Base-by-base conservation (phyloP, 306 rosid species). In the Sechiopsis laciniata region DNA sequence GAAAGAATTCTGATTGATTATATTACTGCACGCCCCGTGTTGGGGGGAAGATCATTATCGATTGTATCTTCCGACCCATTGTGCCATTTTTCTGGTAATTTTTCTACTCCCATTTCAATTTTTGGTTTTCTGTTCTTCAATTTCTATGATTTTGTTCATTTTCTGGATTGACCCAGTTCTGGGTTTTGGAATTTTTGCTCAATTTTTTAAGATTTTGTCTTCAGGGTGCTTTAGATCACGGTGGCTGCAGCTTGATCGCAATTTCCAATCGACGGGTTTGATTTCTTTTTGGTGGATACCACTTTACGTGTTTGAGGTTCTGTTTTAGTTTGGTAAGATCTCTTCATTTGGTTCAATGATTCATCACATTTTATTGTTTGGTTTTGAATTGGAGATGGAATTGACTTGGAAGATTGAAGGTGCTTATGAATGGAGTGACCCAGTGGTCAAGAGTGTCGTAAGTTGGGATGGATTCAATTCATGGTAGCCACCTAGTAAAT, bases 181-280 rank as follows among this genome's bases (percentile, higher is more conserved):
- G 57, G 40, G 57, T 70, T 22, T 52, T 16, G 46, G 9, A 46
- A 2, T 68, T 68, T 35, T 22, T 22, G 8, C 24, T 15, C 14
- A 50, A 50, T 0, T 50, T 70, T 70, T 0, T 15, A 51, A 8
- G 26, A 7, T 51, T 70, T 70, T 70, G 48, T 70, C 74, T 51
- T 26, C 58, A 24, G 74, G 74, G 60, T 70, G 73, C 57, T 68
- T 8, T 68, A 70, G 74, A 70, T 70, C 74, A 51, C 48, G 60
- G 21, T 45, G 19, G 42, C 26, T 24, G 46, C 57, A 51, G 46
- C 60, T 69, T 69, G 74, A 70, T 70, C 60, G 60, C 46, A 70
- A 70, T 70, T 70, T 40, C 45, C 22, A 16, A 70, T 26, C 1
- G 32, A 46, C 24, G 59, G 52, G 60, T 51, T 70, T 26, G 74